Evolutionary conservation across 306 rosid genomes (phyloP).

Genomic region (Cicer judaicum): DNA sequence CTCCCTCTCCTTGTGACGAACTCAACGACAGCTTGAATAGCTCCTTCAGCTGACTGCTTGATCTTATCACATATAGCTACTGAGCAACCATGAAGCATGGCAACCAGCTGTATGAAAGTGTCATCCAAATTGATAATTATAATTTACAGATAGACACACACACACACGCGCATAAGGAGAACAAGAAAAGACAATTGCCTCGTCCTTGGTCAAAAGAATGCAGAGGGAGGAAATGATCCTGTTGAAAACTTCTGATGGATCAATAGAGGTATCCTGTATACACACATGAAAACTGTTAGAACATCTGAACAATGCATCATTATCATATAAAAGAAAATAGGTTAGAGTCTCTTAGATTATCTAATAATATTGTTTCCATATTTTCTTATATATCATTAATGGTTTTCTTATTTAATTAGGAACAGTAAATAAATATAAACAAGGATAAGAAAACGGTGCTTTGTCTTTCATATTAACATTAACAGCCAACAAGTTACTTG

Average conservation of each 20-base stretch:
- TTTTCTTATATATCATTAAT: conserved; percentile 1
- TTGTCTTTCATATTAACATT: not conserved
- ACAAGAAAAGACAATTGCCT: conserved; percentile 56
- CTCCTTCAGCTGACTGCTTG: conserved; percentile 98
- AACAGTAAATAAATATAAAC: conserved; percentile 4
- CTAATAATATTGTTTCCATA: not conserved
- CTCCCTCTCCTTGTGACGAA: conserved; percentile 78
- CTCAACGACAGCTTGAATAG: conserved; percentile 90
- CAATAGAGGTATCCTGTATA: conserved; percentile 91
- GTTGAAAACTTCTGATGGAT: conserved; percentile 98
- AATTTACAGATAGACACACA: not conserved
- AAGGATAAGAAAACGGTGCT: conserved; percentile 6
- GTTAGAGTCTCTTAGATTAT: not conserved
- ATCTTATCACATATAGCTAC: conserved; percentile 79
- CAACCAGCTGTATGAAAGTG: conserved; percentile 71
- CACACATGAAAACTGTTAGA: conserved; percentile 23
- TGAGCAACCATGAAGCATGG: conserved; percentile 80
- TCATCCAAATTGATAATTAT: conserved; percentile 22
- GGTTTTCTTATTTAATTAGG: conserved; percentile 11
- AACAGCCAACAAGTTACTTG: not conserved
- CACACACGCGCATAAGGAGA: not conserved
- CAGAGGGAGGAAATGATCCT: conserved; percentile 88
- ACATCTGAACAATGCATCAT: not conserved
- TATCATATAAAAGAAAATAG: not conserved
- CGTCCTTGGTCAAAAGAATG: conserved; percentile 78